Percentiles rank a stretch among this genome's conserved stretches.
phyloP scores from a whole-genome alignment of 2,329 filamentous ascomycete genomes.

The Bipolaris zeicola region DNA sequence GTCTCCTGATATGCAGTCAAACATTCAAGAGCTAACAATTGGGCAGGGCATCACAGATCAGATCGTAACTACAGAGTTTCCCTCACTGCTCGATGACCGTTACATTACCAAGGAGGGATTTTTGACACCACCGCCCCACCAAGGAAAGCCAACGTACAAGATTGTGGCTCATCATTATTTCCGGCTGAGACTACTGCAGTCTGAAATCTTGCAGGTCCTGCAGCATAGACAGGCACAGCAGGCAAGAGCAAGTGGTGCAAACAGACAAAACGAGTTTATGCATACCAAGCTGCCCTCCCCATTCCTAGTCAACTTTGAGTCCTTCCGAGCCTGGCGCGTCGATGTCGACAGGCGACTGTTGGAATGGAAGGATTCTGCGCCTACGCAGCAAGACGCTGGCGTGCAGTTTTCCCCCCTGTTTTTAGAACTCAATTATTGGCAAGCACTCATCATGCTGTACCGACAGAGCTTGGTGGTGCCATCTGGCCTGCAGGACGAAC shows the following conservation, averaged over 20 bases:
- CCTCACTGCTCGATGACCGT: slow-evolving; percentile 83
- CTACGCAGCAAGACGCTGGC: slow-evolving; percentile 76
- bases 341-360: slow-evolving; percentile 83
- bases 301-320: slow-evolving; percentile 81
- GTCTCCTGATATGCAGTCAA: not conserved
- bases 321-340: slow-evolving; percentile 84
- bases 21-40: slow-evolving; percentile 13
- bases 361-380: slow-evolving; percentile 85
- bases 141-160: slow-evolving; percentile 79
- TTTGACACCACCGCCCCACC: slow-evolving; percentile 62
- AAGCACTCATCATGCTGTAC: slow-evolving; percentile 94
- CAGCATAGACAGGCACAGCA: slow-evolving; percentile 89
- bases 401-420: slow-evolving; percentile 91
- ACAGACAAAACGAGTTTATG: slow-evolving; percentile 72
- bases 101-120: slow-evolving; percentile 85
- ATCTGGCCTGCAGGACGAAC: slow-evolving; percentile 80
- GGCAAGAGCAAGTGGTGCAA: slow-evolving; percentile 69
- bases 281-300: slow-evolving; percentile 80
- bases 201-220: slow-evolving; percentile 91
- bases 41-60: slow-evolving; percentile 79
- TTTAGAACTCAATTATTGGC: slow-evolving; percentile 95
- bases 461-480: slow-evolving; percentile 88
- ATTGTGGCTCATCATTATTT: slow-evolving; percentile 92
- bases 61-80: slow-evolving; percentile 93
- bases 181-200: slow-evolving; percentile 83